Evolutionary conservation across 2,329 filamentous ascomycete species (phyloP).

Genomic region (Triangularia verruculosa): DNA sequence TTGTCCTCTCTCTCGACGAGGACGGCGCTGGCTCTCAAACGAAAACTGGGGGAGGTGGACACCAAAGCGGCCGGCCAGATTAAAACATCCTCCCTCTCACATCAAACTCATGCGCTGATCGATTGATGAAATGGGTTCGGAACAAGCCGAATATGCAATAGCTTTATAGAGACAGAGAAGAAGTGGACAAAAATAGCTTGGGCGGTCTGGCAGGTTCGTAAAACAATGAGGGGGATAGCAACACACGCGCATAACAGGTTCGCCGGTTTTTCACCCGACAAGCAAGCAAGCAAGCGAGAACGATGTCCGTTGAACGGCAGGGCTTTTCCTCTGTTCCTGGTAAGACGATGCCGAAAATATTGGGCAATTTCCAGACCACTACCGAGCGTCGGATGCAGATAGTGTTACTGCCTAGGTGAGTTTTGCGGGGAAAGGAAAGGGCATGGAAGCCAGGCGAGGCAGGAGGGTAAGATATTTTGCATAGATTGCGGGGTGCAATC

Average conservation of each 20-base stretch:
- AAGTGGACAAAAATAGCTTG: neutral
- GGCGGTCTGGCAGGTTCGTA: neutral
- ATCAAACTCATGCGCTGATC: neutral
- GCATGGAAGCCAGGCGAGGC: neutral
- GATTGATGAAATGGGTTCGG: neutral
- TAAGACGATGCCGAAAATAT: neutral
- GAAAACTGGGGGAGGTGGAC: neutral
- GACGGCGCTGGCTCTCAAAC: neutral
- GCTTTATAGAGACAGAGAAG: neutral
- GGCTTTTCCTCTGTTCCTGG: neutral
- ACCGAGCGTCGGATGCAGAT: neutral
- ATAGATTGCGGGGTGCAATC: neutral
- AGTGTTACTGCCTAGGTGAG: neutral
- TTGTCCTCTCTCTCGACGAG: too few species aligned
- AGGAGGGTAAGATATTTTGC: too few species aligned
- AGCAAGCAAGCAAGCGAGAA: neutral
- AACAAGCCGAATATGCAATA: neutral
- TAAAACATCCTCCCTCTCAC: neutral
- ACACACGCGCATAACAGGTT: neutral
- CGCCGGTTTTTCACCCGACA: neutral
- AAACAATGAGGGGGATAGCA: neutral
- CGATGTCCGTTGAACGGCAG: too few species aligned
- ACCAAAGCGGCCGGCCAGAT: neutral
- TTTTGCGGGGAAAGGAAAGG: neutral
- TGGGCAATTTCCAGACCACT: neutral